phyloP scores from a whole-genome alignment of 345 rosid species.

The Pistacia atlantica region DNA sequence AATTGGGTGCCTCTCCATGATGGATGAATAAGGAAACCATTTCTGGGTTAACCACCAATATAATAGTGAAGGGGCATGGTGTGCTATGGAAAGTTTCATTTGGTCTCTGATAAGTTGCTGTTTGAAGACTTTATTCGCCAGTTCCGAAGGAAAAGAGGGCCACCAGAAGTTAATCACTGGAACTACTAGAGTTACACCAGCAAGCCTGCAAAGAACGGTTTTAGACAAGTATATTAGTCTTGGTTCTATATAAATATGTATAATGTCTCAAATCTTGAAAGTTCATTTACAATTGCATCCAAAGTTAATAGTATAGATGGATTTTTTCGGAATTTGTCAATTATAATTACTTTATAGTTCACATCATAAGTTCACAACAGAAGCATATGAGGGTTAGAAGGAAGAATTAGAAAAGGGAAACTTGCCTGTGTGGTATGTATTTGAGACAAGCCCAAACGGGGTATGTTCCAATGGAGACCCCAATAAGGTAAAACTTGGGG shows the following conservation, averaged over 20 bases:
- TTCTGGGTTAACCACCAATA: constrained; percentile 74
- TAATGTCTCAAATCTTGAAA: too few species aligned
- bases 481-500: constrained; percentile 51
- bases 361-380: too few species aligned
- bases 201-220: constrained; percentile 38
- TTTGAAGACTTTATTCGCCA: constrained; percentile 34
- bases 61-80: constrained; percentile 39
- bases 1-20: constrained; percentile 32
- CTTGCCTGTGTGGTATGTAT: constrained; percentile 57
- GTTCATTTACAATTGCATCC: too few species aligned
- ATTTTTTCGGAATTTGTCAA: too few species aligned
- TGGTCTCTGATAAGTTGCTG: constrained; percentile 44
- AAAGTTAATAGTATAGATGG: too few species aligned
- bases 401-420: background rate
- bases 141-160: constrained; percentile 48
- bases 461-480: constrained; percentile 50
- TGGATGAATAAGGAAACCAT: constrained; percentile 44
- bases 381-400: background rate
- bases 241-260: background rate
- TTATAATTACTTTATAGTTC: too few species aligned
- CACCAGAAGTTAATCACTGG: constrained; percentile 65
- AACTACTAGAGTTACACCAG: constrained; percentile 46
- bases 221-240: background rate
- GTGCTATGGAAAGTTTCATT: constrained; percentile 47
- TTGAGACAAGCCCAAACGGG: constrained; percentile 55